Conservation (phyloP, 805 yeast genomes). For the Alloascoidea hylecoeti region DNA sequence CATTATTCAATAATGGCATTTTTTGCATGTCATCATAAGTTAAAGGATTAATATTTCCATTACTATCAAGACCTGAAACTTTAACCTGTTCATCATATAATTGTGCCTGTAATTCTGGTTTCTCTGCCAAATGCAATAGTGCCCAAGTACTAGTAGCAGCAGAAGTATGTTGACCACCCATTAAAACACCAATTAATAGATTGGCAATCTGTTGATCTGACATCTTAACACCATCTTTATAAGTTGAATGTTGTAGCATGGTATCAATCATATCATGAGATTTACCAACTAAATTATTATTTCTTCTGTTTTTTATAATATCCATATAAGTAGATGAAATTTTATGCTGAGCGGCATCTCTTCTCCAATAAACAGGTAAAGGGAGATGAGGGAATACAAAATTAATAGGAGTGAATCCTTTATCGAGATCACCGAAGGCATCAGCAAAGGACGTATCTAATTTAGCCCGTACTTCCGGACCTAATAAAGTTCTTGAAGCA, state of each 20-base stretch:
- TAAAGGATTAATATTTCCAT: slow-evolving; percentile 33
- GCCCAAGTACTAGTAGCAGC: slow-evolving; percentile 96
- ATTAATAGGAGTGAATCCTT: slow-evolving; percentile 92
- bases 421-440: slow-evolving; percentile 82
- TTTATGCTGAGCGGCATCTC: slow-evolving; percentile 79
- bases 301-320: slow-evolving; percentile 63
- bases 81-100: slow-evolving; percentile 59
- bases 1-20: slow-evolving; percentile 70
- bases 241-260: slow-evolving; percentile 66
- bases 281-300: slow-evolving; percentile 51
- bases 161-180: slow-evolving; percentile 99
- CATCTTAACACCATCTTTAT: slow-evolving; percentile 90
- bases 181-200: slow-evolving; percentile 83
- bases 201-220: slow-evolving; percentile 92
- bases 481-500: slow-evolving; percentile 83
- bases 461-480: slow-evolving; percentile 79
- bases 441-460: slow-evolving; percentile 76
- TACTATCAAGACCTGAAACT: slow-evolving; percentile 28
- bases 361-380: slow-evolving; percentile 64
- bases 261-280: slow-evolving; percentile 85
- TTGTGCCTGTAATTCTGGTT: slow-evolving; percentile 75
- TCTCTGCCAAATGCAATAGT: slow-evolving; percentile 77
- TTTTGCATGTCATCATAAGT: slow-evolving; percentile 74
- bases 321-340: slow-evolving; percentile 73
- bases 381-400: slow-evolving; percentile 94